Evolutionary conservation across 75 land plant genomes (phyloP), one percentile per base, ranked within the genome.

Genomic region (Picea sitchensis): DNA sequence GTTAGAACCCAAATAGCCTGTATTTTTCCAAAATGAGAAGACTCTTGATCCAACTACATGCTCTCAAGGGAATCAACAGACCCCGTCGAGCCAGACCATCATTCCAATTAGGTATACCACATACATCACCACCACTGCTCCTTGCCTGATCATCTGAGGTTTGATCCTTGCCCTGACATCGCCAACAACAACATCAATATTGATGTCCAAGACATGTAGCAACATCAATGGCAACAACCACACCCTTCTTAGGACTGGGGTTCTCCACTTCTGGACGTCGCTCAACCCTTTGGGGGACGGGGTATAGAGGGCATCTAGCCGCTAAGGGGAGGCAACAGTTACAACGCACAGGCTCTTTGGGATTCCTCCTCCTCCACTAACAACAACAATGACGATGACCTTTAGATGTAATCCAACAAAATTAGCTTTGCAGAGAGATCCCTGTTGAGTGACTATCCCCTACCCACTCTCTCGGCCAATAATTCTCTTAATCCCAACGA

Each of bases 401-500:
- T 90, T 54, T 88, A 87, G 84, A 61, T 90, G 80, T 90, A 92
- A 77, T 92, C 92, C 14, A 92, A 92, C 81, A 92, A 90, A 32
- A 91, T 92, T 20, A 92, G 94, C 85, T 92, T 83, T 76, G 87
- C 85, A 8, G 94, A 88, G 83, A 92, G 92, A 86, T 77, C 89
- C 54, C 57, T 87, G 3, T 90, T 92, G n/a, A 87, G 86, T 73
- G 94, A 90, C 3, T 88, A 77, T 59, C 85, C 83, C 34, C 58
- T 67, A 32, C 87, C 87, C 18, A 81, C 82, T 58, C 60, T 86
- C 56, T 79, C 78, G 59, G 13, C 57, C 77, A 26, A 26, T 78
- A 23, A 3, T 59, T 67, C 41, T 68, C 38, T 78, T 18, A 58
- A 36, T 38, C 47, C 78, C 3, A 73, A 38, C 58, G 77, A 80